phyloP scores from a whole-genome alignment of 768 basidiomycete genomes.

The Gautieria morchelliformis region DNA sequence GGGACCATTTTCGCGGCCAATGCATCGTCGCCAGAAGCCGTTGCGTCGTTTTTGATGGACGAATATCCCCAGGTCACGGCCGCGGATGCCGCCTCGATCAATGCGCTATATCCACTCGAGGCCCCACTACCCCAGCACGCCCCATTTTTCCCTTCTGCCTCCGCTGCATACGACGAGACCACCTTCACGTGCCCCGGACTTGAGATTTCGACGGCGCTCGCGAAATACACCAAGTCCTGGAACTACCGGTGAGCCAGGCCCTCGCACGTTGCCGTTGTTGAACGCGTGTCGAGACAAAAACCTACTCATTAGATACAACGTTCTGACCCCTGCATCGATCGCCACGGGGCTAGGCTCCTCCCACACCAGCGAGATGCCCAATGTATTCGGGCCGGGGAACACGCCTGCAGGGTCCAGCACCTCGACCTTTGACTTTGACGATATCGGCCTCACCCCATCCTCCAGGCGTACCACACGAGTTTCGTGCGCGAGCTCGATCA shows the following conservation, averaged over 20 bases:
- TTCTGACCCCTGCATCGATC: constrained; percentile 1
- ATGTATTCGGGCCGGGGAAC: constrained; percentile 18
- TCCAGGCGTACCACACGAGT: constrained; percentile 7
- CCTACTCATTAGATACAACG: constrained; percentile 1
- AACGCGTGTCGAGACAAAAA: neutral
- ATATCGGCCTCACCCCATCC: constrained; percentile 48
- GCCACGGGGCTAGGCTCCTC: neutral
- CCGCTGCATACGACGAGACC: constrained; percentile 5
- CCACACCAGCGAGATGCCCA: neutral
- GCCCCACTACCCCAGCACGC: neutral
- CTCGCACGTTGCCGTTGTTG: neutral
- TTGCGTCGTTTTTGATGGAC: constrained; percentile 1
- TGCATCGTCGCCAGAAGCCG: constrained; percentile 1
- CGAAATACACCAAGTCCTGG: constrained; percentile 4
- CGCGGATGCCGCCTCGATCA: neutral
- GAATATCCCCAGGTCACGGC: constrained; percentile 1
- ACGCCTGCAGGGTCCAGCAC: constrained; percentile 25
- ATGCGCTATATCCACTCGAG: neutral
- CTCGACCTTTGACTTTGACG: constrained; percentile 25
- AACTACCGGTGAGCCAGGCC: constrained; percentile 1
- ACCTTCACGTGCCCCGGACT: constrained; percentile 4
- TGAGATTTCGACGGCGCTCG: neutral
- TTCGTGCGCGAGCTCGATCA: constrained; percentile 5
- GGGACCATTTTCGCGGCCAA: constrained; percentile 8
- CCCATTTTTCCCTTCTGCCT: neutral